These are phyloP conservation scores for Tetrapyrgos nigripes DNA, from an alignment of 1,284 basidiomycete genomes.

Conservation along the genomic window DNA sequence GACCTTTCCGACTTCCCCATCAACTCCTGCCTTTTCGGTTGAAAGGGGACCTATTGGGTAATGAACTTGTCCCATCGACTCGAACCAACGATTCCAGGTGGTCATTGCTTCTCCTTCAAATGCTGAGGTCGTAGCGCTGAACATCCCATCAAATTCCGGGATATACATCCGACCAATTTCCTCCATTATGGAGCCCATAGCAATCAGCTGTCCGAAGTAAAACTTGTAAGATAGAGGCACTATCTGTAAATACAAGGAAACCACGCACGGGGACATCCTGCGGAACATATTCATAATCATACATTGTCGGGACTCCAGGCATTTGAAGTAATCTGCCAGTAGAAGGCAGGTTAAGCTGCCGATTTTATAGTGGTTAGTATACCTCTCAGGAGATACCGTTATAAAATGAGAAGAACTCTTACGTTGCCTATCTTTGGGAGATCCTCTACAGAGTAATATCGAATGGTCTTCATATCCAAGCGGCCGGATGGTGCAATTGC, in stretches of 20 bases:
- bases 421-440: background rate
- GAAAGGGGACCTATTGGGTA: constrained; percentile 13
- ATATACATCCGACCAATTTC: constrained; percentile 6
- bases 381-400: background rate
- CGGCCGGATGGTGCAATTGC: background rate
- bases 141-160: constrained; percentile 1
- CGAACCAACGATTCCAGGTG: constrained; percentile 5
- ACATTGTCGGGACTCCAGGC: constrained; percentile 6
- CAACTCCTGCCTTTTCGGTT: background rate
- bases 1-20: background rate
- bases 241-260: too few relatives aligned
- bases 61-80: constrained; percentile 3
- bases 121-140: constrained; percentile 4
- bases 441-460: background rate
- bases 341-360: too few relatives aligned
- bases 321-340: background rate
- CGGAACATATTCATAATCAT: constrained; percentile 1
- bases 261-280: background rate
- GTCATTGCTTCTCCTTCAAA: constrained; percentile 11
- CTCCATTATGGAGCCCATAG: background rate
- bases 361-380: too few relatives aligned
- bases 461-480: background rate
- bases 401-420: background rate
- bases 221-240: background rate
- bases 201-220: background rate